Evolutionary conservation across 2,329 filamentous ascomycete species (phyloP).

Genomic region (Lachnellula hyalina): DNA sequence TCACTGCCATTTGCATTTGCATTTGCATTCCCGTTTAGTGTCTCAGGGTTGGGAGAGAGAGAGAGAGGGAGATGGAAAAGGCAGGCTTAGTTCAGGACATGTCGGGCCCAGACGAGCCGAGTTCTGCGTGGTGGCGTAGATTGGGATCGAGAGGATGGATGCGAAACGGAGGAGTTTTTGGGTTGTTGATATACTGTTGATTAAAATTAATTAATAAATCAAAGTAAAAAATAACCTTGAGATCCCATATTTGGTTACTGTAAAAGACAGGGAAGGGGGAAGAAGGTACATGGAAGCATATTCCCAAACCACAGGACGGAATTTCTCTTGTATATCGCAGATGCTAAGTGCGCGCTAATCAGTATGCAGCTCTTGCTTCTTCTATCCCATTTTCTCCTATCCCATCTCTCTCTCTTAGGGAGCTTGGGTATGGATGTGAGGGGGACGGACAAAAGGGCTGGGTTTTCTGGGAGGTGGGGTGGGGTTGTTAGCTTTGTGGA

Average conservation of each 20-base stretch:
- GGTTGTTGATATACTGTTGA: constrained; percentile 51
- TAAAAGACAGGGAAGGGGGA: neutral
- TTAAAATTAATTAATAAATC: neutral
- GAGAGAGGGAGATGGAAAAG: constrained; percentile 34
- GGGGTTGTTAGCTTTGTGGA: constrained; percentile 1
- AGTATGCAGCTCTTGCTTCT: neutral
- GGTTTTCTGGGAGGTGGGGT: constrained; percentile 7
- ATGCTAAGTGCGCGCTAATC: constrained; percentile 51
- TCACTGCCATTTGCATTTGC: no score
- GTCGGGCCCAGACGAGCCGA: constrained; percentile 72
- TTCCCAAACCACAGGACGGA: constrained; percentile 75
- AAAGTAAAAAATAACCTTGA: no score
- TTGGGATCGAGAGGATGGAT: constrained; percentile 64
- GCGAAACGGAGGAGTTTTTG: constrained; percentile 64
- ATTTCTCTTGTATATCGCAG: constrained; percentile 94
- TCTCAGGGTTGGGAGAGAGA: constrained; percentile 36
- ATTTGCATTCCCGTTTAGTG: neutral
- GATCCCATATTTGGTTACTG: no score
- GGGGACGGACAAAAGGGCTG: constrained; percentile 22
- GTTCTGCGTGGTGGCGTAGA: constrained; percentile 84
- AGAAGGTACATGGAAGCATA: constrained; percentile 68
- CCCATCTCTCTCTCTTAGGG: neutral
- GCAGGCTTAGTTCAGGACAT: constrained; percentile 57
- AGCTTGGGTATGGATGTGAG: neutral
- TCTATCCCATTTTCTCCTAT: no score